Evolutionary conservation across 2,329 filamentous ascomycete species (phyloP).

Genomic region (Coccinonectria pachysandricola): DNA sequence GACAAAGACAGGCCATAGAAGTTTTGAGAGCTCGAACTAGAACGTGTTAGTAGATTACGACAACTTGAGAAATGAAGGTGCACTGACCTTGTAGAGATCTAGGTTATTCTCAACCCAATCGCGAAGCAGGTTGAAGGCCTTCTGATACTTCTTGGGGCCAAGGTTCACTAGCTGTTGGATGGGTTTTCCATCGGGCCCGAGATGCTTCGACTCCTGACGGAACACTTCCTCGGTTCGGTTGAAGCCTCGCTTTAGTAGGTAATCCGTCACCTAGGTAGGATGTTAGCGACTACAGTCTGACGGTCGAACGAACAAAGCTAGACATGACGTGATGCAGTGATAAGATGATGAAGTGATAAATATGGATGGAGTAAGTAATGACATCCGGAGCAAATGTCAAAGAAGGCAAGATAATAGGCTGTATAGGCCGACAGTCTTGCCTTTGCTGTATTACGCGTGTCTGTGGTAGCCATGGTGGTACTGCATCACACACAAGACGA

Average conservation of each 20-base stretch:
- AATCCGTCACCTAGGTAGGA: conserved; percentile 68
- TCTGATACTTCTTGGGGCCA: conserved; percentile 67
- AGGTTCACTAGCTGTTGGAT: conserved; percentile 58
- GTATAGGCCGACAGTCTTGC: too few relatives aligned
- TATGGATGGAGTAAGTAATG: too few relatives aligned
- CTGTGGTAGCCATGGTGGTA: too few relatives aligned
- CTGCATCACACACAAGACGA: too few relatives aligned
- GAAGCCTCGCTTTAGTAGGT: conserved; percentile 91
- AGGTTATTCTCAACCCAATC: conserved; percentile 86
- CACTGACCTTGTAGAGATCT: conserved; percentile 80
- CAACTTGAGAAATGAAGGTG: conserved; percentile 1
- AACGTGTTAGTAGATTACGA: conserved; percentile 9
- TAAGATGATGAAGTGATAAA: too few relatives aligned
- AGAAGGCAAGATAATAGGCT: too few relatives aligned
- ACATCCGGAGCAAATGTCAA: too few relatives aligned
- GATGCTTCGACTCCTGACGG: conserved; percentile 75
- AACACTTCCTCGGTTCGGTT: conserved; percentile 87
- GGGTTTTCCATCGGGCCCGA: conserved; percentile 72
- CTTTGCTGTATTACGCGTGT: too few relatives aligned
- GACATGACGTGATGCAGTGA: too few relatives aligned
- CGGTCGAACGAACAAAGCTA: too few relatives aligned
- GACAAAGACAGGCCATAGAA: conserved; percentile 89
- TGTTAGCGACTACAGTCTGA: too few relatives aligned
- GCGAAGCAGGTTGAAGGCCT: conserved; percentile 62
- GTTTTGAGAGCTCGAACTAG: conserved; percentile 74